These are phyloP conservation scores for Agapanthus africanus DNA, from an alignment of 106 monocot species.

Conservation along the genomic window DNA sequence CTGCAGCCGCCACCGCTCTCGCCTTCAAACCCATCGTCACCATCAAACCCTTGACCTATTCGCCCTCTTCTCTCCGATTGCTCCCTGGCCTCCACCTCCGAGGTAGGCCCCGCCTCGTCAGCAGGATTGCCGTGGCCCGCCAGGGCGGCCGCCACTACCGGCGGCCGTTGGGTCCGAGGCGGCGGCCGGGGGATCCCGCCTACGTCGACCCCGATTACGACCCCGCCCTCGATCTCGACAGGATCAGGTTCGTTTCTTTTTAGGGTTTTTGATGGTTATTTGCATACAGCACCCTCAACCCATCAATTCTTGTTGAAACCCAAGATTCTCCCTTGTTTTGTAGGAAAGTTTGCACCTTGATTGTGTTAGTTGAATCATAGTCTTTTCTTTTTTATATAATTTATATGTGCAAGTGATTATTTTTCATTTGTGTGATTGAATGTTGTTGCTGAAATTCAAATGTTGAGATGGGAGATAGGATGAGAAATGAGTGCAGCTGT, in stretches of 20 bases:
- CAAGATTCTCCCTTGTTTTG: too few relatives aligned
- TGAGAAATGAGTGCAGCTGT: not conserved
- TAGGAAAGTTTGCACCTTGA: too few relatives aligned
- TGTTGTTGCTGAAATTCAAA: too few relatives aligned
- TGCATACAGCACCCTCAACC: too few relatives aligned
- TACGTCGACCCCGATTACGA: constrained; percentile 34
- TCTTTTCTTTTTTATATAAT: too few relatives aligned
- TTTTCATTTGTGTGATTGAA: too few relatives aligned
- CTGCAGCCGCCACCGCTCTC: constrained; percentile 6
- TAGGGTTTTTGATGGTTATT: not conserved
- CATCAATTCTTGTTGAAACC: too few relatives aligned
- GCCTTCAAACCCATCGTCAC: constrained; percentile 2
- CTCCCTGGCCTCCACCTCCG: not conserved
- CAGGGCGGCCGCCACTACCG: constrained; percentile 19
- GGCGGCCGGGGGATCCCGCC: constrained; percentile 12
- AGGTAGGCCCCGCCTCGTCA: not conserved
- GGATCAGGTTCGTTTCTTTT: constrained; percentile 24
- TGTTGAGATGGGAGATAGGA: not conserved
- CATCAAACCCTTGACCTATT: constrained; percentile 12
- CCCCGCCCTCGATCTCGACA: constrained; percentile 50
- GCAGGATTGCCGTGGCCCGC: constrained; percentile 21
- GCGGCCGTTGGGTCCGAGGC: constrained; percentile 9
- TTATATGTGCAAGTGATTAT: too few relatives aligned
- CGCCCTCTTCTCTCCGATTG: not conserved
- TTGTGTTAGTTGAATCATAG: too few relatives aligned